phyloP scores from a whole-genome alignment of 1,284 basidiomycete genomes.

The Amylostereum areolatum region DNA sequence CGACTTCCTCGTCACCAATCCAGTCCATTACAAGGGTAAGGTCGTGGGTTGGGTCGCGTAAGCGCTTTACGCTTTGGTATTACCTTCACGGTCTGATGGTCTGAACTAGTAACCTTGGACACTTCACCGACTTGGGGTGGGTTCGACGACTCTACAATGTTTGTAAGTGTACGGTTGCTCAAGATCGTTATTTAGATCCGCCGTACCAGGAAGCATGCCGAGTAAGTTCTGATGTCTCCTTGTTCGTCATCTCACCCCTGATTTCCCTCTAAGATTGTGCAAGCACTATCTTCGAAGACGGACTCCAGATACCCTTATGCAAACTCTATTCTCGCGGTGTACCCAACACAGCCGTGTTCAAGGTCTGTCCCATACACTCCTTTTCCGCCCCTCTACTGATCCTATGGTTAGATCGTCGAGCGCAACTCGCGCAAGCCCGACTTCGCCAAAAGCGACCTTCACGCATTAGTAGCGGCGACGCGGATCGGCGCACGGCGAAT shows the following conservation, averaged over 20 bases:
- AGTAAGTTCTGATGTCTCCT: slow-evolving; percentile 7
- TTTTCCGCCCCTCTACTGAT: not conserved
- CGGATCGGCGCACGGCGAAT: slow-evolving; percentile 20
- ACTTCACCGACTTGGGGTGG: slow-evolving; percentile 18
- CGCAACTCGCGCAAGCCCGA: slow-evolving; percentile 24
- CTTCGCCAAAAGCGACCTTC: slow-evolving; percentile 23
- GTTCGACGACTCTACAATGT: too few species aligned
- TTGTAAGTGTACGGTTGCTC: too few species aligned
- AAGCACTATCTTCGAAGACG: slow-evolving; percentile 22
- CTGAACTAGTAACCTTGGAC: slow-evolving; percentile 11
- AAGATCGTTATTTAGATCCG: slow-evolving; percentile 1
- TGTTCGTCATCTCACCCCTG: not conserved
- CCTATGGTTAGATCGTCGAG: slow-evolving; percentile 18
- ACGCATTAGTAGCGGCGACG: slow-evolving; percentile 24
- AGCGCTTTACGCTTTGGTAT: too few species aligned
- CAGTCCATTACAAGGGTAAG: not conserved
- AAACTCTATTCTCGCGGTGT: slow-evolving; percentile 21
- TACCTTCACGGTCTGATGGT: too few species aligned
- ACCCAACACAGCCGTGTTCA: slow-evolving; percentile 19
- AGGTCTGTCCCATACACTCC: slow-evolving; percentile 4
- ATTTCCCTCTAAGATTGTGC: slow-evolving; percentile 6
- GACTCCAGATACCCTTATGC: slow-evolving; percentile 24
- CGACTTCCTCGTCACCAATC: not conserved
- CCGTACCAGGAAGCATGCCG: slow-evolving; percentile 20
- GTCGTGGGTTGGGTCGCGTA: slow-evolving; percentile 6